These are phyloP conservation scores for Thalassia testudinum DNA, from an alignment of 116 monocot genomes.

Conservation along the genomic window DNA sequence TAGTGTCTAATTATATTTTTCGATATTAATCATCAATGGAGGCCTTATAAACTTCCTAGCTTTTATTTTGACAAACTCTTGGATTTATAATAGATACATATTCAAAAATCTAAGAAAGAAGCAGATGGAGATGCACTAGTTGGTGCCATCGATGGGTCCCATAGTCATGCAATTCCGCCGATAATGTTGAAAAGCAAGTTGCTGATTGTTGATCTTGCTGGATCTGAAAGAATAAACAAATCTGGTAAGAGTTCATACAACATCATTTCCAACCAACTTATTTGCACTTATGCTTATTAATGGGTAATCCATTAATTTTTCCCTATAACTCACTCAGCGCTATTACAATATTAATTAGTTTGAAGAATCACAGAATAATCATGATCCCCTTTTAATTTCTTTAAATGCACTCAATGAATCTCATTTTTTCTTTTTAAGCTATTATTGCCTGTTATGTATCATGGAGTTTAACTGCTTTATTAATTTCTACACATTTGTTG, in stretches of 20 bases:
- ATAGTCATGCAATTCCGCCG: constrained; percentile 19
- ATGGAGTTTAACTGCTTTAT: too few species aligned
- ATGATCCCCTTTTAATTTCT: too few species aligned
- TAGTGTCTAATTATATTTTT: not conserved
- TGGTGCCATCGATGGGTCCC: constrained; percentile 2
- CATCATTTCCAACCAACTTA: not conserved
- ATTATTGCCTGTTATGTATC: too few species aligned
- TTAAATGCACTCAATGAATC: too few species aligned
- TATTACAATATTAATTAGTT: too few species aligned
- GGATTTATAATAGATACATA: constrained; percentile 26
- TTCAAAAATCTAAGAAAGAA: constrained; percentile 27
- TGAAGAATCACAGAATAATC: too few species aligned
- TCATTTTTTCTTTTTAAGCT: too few species aligned
- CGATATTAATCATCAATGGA: not conserved
- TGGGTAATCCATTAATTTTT: too few species aligned
- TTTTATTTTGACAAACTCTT: not conserved
- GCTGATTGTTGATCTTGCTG: constrained; percentile 73
- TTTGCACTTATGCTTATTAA: too few species aligned
- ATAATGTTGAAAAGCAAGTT: constrained; percentile 53
- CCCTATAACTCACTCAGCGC: too few species aligned
- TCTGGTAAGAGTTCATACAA: constrained; percentile 25
- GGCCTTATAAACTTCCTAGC: too few species aligned
- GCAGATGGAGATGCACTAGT: constrained; percentile 13
- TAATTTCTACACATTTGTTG: too few species aligned
- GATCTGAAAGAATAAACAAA: constrained; percentile 75